A percentile compares a stretch with the other conserved stretches of the same genome.
Evolutionary conservation across 2,329 filamentous ascomycete genomes (phyloP).

Genomic region (Zymoseptoria brevis): DNA sequence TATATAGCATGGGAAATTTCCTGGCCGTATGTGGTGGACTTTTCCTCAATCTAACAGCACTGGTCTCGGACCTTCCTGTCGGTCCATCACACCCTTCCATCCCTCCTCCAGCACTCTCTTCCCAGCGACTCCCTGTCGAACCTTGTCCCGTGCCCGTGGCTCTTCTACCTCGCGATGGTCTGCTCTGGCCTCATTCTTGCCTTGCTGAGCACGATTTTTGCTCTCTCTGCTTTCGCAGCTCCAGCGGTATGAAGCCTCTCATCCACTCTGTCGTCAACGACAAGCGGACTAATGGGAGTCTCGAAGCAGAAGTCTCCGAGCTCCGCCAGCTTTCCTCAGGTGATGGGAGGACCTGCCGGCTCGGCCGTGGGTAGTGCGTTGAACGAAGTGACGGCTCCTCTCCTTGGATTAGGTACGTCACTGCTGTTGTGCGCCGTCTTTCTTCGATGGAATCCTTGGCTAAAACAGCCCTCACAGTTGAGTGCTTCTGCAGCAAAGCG

Average conservation of each 20-base stretch:
- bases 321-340: background rate
- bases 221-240: background rate
- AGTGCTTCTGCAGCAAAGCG: constrained; percentile 3
- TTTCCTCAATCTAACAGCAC: background rate
- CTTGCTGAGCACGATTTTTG: background rate
- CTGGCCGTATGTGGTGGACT: background rate
- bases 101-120: background rate
- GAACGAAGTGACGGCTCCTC: background rate
- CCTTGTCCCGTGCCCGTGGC: background rate
- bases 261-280: background rate
- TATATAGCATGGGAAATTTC: background rate
- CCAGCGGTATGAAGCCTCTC: background rate
- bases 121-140: background rate
- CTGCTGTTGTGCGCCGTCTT: background rate
- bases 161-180: background rate
- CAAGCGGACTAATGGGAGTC: background rate
- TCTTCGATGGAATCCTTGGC: background rate
- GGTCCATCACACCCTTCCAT: background rate
- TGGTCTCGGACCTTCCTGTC: background rate
- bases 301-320: background rate
- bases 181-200: background rate
- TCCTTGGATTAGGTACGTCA: background rate
- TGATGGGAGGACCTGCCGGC: background rate
- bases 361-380: background rate
- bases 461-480: background rate